A percentile compares a stretch with the other conserved stretches of the same genome.
Conservation (phyloP, 768 basidiomycete genomes). For the Cystobasidium ongulense region DNA sequence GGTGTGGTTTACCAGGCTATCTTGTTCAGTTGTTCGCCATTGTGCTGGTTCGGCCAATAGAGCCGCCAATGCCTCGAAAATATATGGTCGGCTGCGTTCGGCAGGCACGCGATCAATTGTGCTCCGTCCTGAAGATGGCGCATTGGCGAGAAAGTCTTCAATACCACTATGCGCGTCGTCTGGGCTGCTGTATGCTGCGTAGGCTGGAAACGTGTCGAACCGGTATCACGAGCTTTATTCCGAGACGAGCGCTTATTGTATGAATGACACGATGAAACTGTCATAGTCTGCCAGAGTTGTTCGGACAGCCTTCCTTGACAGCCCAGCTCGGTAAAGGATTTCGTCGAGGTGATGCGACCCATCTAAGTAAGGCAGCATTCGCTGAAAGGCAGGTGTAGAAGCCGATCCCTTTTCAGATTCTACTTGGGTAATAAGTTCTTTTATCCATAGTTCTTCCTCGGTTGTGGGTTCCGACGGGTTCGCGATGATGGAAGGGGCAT, state of each 20-base stretch:
- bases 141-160: too few relatives aligned
- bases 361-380: constrained; percentile 83
- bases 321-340: constrained; percentile 78
- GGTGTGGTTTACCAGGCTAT: too few relatives aligned
- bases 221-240: too few relatives aligned
- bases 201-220: too few relatives aligned
- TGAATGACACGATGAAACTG: constrained; percentile 58
- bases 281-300: constrained; percentile 77
- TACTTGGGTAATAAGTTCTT: constrained; percentile 35
- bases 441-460: constrained; percentile 33
- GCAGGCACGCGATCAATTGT: too few relatives aligned
- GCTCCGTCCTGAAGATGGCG: too few relatives aligned
- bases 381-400: neutral
- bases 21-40: too few relatives aligned
- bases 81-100: too few relatives aligned
- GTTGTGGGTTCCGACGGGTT: constrained; percentile 22
- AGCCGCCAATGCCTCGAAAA: too few relatives aligned
- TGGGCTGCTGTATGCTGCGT: too few relatives aligned
- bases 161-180: too few relatives aligned
- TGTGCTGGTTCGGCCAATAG: too few relatives aligned
- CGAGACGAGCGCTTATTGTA: neutral
- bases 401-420: constrained; percentile 11
- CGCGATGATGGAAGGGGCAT: constrained; percentile 15
- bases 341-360: constrained; percentile 87
- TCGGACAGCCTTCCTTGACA: constrained; percentile 72